These are phyloP conservation scores for Naematelia aurantialba DNA, from an alignment of 768 basidiomycete species.

Conservation along the genomic window DNA sequence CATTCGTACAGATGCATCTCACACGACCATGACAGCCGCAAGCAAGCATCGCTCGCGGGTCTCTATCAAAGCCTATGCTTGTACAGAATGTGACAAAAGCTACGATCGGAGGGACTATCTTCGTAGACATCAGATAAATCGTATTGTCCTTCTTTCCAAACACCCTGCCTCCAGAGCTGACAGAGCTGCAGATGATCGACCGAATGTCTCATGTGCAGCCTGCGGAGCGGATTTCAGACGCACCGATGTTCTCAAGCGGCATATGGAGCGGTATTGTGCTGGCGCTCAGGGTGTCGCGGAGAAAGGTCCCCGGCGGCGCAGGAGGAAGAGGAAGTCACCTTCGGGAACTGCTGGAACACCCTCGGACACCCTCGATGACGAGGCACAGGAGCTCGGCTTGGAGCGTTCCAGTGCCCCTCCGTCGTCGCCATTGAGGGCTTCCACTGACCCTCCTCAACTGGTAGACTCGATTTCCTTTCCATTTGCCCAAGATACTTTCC, in stretches of 20 bases:
- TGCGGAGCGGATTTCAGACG: slow-evolving; percentile 3
- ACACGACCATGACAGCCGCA: neutral
- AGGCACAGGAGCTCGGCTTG: neutral
- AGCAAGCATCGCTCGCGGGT: neutral
- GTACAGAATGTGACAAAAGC: slow-evolving; percentile 7
- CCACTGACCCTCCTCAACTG: neutral
- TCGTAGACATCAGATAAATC: slow-evolving; percentile 6
- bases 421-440: neutral
- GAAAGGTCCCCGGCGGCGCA: neutral
- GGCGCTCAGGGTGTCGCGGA: neutral
- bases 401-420: neutral
- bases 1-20: too few species aligned
- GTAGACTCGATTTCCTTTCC: neutral
- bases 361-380: neutral
- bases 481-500: neutral
- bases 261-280: slow-evolving; percentile 5
- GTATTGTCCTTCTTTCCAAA: neutral
- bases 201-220: neutral
- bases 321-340: slow-evolving; percentile 1
- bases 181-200: neutral
- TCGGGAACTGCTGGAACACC: neutral
- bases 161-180: neutral
- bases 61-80: neutral
- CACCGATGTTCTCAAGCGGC: slow-evolving; percentile 2
- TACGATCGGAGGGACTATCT: slow-evolving; percentile 6